These are phyloP conservation scores for Casuarina cunninghamiana DNA, from an alignment of 306 rosid genomes.

Conservation along the genomic window DNA sequence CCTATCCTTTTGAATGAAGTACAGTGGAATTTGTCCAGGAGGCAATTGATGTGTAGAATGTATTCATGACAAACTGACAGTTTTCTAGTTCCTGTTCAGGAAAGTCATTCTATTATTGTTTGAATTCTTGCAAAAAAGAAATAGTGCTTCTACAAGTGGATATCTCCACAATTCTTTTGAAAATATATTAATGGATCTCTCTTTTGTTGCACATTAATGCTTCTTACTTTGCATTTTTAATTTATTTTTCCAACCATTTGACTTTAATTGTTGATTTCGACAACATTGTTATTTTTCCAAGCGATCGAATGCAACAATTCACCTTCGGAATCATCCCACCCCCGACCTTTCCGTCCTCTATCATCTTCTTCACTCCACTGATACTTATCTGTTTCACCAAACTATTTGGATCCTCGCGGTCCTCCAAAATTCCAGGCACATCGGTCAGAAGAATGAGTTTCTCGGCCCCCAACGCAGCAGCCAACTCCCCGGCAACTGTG, in stretches of 20 bases:
- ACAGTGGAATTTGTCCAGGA: neutral
- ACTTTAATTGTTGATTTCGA: neutral
- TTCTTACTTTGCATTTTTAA: neutral
- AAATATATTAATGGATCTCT: neutral
- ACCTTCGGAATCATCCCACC: conserved; percentile 99
- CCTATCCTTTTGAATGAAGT: neutral
- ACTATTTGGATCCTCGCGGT: conserved; percentile 55
- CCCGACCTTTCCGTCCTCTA: conserved; percentile 61
- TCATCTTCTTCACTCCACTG: conserved; percentile 73
- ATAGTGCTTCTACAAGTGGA: neutral
- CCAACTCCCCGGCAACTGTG: conserved; percentile 83
- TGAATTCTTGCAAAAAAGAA: neutral
- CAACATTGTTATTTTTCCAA: conserved; percentile 13
- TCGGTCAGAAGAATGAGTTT: conserved; percentile 84
- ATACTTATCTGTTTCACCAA: conserved; percentile 76
- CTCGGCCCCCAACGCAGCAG: conserved; percentile 92
- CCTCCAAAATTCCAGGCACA: conserved; percentile 77
- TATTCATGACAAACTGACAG: neutral
- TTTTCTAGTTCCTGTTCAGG: neutral
- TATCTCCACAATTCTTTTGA: neutral
- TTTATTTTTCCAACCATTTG: neutral
- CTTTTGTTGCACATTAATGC: neutral
- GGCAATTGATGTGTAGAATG: neutral
- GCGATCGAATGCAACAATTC: conserved; percentile 71
- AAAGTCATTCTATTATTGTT: neutral